Evolutionary conservation across 2,329 filamentous ascomycete genomes (phyloP).

Genomic region (Westerdykella sp.): DNA sequence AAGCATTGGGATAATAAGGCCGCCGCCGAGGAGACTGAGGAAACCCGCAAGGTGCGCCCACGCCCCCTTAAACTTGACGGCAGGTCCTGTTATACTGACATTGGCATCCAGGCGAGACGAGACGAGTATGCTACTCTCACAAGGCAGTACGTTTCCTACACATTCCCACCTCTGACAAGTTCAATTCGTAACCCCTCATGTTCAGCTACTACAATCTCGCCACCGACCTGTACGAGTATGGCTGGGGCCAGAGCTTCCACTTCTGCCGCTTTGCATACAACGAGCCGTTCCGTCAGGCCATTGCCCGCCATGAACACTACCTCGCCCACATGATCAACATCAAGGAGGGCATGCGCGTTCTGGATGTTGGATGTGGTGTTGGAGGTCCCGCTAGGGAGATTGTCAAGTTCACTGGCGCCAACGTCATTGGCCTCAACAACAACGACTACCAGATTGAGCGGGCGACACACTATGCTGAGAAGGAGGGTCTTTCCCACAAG

Average conservation of each 20-base stretch:
- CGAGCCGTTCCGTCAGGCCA: conserved; percentile 84
- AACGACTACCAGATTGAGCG: conserved; percentile 98
- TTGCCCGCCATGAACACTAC: conserved; percentile 96
- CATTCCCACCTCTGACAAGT: background rate
- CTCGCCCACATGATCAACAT: conserved; percentile 85
- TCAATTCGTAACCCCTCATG: conserved; percentile 25
- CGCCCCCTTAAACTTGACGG: background rate
- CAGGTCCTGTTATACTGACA: conserved; percentile 11
- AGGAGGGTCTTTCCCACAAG: conserved; percentile 74
- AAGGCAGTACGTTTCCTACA: conserved; percentile 64
- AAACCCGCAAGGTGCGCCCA: conserved; percentile 64
- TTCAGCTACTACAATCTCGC: conserved; percentile 88
- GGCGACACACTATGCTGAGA: conserved; percentile 75
- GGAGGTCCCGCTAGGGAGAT: conserved; percentile 94
- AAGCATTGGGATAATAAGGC: conserved; percentile 92
- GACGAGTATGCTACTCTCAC: conserved; percentile 91
- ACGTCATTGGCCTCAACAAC: conserved; percentile 93
- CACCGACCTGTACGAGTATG: conserved; percentile 95
- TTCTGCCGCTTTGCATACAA: conserved; percentile 88
- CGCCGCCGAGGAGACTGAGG: conserved; percentile 72
- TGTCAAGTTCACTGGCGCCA: conserved; percentile 85
- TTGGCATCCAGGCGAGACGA: conserved; percentile 60
- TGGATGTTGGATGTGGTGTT: conserved; percentile 96
- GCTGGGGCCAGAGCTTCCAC: conserved; percentile 94
- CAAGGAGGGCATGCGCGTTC: conserved; percentile 76